phyloP scores from a whole-genome alignment of 306 rosid species.

The Cyamopsis tetragonoloba region DNA sequence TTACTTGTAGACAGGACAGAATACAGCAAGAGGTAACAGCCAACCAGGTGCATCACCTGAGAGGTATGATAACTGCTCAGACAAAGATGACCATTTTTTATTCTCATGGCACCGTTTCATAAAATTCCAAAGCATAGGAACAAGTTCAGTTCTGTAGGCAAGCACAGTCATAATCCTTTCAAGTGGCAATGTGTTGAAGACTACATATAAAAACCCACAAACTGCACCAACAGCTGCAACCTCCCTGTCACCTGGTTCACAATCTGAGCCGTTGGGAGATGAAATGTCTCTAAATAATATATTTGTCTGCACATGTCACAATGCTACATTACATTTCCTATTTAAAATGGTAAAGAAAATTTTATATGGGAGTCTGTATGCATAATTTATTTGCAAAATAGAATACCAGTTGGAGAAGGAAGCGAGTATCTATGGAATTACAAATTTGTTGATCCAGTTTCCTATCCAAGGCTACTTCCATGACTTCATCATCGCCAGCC shows the following conservation, averaged over 20 bases:
- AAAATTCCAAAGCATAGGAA: conserved; percentile 90
- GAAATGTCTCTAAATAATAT: conserved; percentile 77
- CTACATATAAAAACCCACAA: conserved; percentile 81
- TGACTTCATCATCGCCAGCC: conserved; percentile 51
- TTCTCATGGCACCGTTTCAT: conserved; percentile 89
- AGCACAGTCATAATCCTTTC: conserved; percentile 90
- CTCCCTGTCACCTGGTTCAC: conserved; percentile 67
- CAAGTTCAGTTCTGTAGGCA: conserved; percentile 93
- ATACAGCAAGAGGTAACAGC: conserved; percentile 90
- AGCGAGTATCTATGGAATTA: conserved; percentile 69
- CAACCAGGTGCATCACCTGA: conserved; percentile 95
- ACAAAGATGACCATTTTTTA: conserved; percentile 75
- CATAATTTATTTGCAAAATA: conserved; percentile 19
- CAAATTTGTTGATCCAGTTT: conserved; percentile 76
- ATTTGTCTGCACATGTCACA: conserved; percentile 55
- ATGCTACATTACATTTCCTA: conserved; percentile 18
- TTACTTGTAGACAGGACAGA: conserved; percentile 98
- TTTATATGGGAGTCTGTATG: neutral
- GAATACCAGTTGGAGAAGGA: conserved; percentile 84
- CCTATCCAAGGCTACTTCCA: conserved; percentile 52
- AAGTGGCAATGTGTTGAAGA: conserved; percentile 74
- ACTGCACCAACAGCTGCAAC: conserved; percentile 87
- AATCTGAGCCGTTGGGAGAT: conserved; percentile 36
- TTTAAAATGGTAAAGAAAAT: neutral
- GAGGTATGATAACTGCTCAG: conserved; percentile 64